Percentiles rank a stretch among this genome's conserved stretches.
These are phyloP conservation scores for Lactarius hatsudake DNA, from an alignment of 768 basidiomycete species.

Conservation along the genomic window DNA sequence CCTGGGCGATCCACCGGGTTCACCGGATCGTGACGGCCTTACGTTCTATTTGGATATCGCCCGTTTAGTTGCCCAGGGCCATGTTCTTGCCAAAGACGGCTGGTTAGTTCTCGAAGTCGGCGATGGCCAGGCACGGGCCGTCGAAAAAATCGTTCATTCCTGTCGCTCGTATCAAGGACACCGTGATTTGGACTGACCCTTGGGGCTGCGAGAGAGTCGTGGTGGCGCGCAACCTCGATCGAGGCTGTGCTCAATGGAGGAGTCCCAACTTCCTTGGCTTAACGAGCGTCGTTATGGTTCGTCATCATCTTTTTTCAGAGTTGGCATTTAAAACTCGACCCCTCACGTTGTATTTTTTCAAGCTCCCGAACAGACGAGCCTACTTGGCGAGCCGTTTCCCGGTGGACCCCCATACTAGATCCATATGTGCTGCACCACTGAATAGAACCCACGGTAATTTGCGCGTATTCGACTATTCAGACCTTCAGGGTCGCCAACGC, in stretches of 20 bases:
- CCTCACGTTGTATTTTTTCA: background rate
- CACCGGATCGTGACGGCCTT: constrained; percentile 47
- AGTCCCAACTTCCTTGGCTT: background rate
- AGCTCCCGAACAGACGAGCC: background rate
- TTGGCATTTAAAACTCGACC: background rate
- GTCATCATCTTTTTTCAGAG: background rate
- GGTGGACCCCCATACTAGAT: background rate
- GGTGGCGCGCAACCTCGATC: constrained; percentile 37
- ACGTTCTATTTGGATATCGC: constrained; percentile 74
- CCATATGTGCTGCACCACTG: background rate
- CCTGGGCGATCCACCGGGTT: constrained; percentile 60
- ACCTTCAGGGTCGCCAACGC: background rate
- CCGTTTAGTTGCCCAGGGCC: constrained; percentile 49
- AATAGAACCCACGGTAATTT: background rate
- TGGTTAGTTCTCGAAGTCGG: constrained; percentile 80
- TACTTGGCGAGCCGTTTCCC: background rate
- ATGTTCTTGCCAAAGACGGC: constrained; percentile 51
- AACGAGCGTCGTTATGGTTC: background rate
- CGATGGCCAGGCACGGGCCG: constrained; percentile 61
- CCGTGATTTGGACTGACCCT: constrained; percentile 77
- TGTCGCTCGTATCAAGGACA: constrained; percentile 45
- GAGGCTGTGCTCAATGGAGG: background rate
- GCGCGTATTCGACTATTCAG: background rate
- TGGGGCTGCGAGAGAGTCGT: constrained; percentile 77
- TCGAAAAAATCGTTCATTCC: constrained; percentile 53